Conservation (phyloP, 371 early-diverging fungal species). For the Rhizomucor miehei region DNA sequence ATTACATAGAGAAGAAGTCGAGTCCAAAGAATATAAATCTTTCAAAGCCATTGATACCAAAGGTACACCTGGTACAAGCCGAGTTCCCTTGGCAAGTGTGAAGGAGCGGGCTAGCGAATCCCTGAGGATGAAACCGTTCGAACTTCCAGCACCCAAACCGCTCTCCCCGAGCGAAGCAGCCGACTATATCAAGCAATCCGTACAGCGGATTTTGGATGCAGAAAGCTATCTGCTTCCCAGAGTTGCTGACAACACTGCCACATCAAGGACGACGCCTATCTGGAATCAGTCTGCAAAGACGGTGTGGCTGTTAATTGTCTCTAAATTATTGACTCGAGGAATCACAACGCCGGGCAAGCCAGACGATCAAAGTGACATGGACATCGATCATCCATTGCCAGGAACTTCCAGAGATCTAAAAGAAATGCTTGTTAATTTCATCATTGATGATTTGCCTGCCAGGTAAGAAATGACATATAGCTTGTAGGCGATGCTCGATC, state of each 20-base stretch:
- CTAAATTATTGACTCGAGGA: slow-evolving; percentile 34
- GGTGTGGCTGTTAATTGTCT: slow-evolving; percentile 28
- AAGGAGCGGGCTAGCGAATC: slow-evolving; percentile 45
- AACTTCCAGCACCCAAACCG: slow-evolving; percentile 19
- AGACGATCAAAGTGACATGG: slow-evolving; percentile 6
- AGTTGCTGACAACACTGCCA: not conserved
- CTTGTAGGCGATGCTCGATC: no score
- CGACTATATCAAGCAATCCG: slow-evolving; percentile 30
- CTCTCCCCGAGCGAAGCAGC: slow-evolving; percentile 16
- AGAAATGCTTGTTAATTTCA: slow-evolving; percentile 33
- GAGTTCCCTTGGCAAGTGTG: slow-evolving; percentile 33
- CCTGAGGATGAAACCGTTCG: slow-evolving; percentile 42
- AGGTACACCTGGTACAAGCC: not conserved
- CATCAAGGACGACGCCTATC: slow-evolving; percentile 1
- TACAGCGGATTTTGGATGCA: slow-evolving; percentile 39
- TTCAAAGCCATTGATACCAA: slow-evolving; percentile 6
- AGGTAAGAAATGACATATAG: slow-evolving; percentile 19
- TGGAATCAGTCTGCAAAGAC: slow-evolving; percentile 16
- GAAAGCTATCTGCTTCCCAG: slow-evolving; percentile 15
- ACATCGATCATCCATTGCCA: not conserved
- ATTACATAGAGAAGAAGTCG: not conserved
- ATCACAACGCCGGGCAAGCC: slow-evolving; percentile 5
- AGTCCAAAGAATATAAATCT: not conserved
- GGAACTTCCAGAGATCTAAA: slow-evolving; percentile 10
- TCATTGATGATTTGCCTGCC: slow-evolving; percentile 25